Evolutionary conservation across 2,329 filamentous ascomycete genomes (phyloP).

Genomic region (Rosellinia necatrix): DNA sequence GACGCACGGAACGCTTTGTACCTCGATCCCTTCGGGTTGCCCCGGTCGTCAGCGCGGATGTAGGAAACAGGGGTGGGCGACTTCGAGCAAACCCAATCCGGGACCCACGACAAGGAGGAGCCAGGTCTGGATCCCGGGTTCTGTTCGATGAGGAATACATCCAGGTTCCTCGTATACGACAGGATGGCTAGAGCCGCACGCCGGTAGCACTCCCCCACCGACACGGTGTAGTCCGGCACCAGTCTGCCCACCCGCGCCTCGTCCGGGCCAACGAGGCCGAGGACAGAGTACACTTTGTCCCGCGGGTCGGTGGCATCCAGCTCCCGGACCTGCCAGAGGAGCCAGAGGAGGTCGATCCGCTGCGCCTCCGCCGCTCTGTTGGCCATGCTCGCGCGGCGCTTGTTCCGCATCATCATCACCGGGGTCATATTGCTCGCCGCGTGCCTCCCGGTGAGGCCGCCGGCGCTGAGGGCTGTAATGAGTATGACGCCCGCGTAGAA

Average conservation of each 20-base stretch:
- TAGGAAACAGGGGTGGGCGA: background rate
- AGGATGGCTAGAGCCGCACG: constrained; percentile 5
- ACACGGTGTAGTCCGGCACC: constrained; percentile 1
- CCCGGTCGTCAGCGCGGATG: background rate
- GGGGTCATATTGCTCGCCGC: too few relatives aligned
- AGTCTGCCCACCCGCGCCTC: background rate
- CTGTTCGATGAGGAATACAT: constrained; percentile 3
- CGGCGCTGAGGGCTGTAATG: background rate
- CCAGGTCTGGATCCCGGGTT: background rate
- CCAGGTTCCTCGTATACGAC: background rate
- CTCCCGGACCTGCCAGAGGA: background rate
- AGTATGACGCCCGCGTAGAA: background rate
- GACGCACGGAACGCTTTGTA: background rate
- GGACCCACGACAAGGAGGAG: constrained; percentile 7
- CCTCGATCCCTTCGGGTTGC: background rate
- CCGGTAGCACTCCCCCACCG: constrained; percentile 9
- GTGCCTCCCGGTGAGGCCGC: too few relatives aligned
- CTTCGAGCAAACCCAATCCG: background rate
- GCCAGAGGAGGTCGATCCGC: background rate
- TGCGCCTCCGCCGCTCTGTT: background rate
- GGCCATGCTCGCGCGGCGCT: background rate
- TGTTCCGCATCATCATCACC: too few relatives aligned
- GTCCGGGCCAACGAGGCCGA: constrained; percentile 1
- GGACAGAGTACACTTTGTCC: constrained; percentile 11
- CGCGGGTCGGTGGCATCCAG: constrained; percentile 4